phyloP scores from a whole-genome alignment of 495 filamentous ascomycete species.

The Tetracladium setigerum region DNA sequence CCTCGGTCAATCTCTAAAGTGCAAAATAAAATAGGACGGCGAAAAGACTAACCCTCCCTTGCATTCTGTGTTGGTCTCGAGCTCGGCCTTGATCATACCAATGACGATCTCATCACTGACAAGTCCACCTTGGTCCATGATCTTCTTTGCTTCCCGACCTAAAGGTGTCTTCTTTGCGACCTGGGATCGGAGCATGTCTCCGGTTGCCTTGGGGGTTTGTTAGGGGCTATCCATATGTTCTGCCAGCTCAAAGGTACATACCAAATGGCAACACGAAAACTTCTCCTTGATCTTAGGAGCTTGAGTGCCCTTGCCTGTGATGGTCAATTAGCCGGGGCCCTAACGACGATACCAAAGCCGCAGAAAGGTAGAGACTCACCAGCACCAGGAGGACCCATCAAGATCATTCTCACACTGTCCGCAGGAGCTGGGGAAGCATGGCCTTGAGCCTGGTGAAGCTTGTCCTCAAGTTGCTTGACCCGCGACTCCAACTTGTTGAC shows the following conservation, averaged over 20 bases:
- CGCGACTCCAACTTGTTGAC: constrained; percentile 79
- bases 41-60: constrained; percentile 83
- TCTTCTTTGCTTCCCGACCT: constrained; percentile 98
- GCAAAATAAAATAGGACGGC: constrained; percentile 6
- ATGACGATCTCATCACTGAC: constrained; percentile 99
- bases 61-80: constrained; percentile 90
- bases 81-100: constrained; percentile 96
- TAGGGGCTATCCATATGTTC: neutral
- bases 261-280: constrained; percentile 93
- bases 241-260: constrained; percentile 37
- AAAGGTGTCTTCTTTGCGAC: constrained; percentile 96
- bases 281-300: constrained; percentile 96
- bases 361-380: constrained; percentile 48
- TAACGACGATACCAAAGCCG: neutral
- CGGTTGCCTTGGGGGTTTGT: constrained; percentile 64
- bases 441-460: constrained; percentile 44
- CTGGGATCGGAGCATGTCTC: constrained; percentile 98
- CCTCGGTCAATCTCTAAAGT: neutral
- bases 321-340: constrained; percentile 23
- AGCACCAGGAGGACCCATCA: constrained; percentile 96
- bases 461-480: constrained; percentile 68
- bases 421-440: constrained; percentile 37
- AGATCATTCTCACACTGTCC: constrained; percentile 74
- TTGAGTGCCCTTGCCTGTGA: constrained; percentile 93
- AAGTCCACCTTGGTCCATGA: constrained; percentile 96